Evolutionary conservation across 257 asterid genomes (phyloP), one percentile per base, ranked within the genome.

Genomic region (Solanum appendiculatum): DNA sequence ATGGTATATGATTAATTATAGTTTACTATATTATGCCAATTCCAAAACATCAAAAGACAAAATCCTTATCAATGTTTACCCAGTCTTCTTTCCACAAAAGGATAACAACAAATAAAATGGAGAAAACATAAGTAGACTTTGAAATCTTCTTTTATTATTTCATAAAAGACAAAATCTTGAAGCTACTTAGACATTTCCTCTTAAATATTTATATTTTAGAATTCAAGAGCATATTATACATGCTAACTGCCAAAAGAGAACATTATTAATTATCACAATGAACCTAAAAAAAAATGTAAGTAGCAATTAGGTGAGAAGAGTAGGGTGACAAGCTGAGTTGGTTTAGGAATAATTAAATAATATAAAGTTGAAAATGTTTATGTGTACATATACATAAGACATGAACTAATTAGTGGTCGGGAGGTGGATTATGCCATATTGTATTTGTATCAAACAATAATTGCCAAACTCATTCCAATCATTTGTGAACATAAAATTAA

Each of bases 311-410:
- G 88, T 86, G 85, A 64, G 46, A 64, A 68, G 56, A 21, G 39
- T 56, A 87, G 54, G 89, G 86, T 68, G 93, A 87, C 90, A 91
- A 86, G 56, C 63, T 88, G 90, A 92, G 90, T 36, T 91, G 94
- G 74, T 54, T 44, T 33, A 12, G 70, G 56, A 89, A 86, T 37
- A 33, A 69, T 6, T 88, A 87, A 86, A 18, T 54, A 83, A 42
- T 73, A 86, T 39, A 20, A 34, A 4, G 37, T 64, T 25, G 36
- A 86, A 18, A 78, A 33, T 86, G 51, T 21, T 85, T 46, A 85
- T 54, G 77, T 86, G 87, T 86, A 44, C 73, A 80, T 54, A 18
- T 54, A 54, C 63, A 54, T 29, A 46, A 48, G 66, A 80, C 66
- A 80, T 27, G 29, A 48, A 83, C 64, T 66, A 75, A 37, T 72